Percentiles rank a stretch among this genome's conserved stretches.
Evolutionary conservation across 1,284 basidiomycete genomes (phyloP).

Genomic region (Hypsizygus ulmarius): DNA sequence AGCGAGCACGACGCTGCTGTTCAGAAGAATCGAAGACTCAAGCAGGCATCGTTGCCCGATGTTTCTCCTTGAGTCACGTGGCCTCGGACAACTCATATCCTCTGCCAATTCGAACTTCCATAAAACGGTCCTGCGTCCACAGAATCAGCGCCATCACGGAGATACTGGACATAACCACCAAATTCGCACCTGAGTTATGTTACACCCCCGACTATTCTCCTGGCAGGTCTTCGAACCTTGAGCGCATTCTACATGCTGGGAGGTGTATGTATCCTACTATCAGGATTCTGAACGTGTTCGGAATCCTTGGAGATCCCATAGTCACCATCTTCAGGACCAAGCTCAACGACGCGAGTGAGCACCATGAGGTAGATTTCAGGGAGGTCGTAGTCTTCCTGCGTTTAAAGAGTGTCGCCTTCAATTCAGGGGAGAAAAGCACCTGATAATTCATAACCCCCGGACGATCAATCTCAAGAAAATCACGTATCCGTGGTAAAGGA

Average conservation of each 20-base stretch:
- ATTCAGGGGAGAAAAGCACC: too few relatives aligned
- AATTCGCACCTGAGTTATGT: slow-evolving; percentile 3
- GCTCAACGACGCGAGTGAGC: too few relatives aligned
- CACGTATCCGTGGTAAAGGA: too few relatives aligned
- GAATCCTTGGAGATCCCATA: too few relatives aligned
- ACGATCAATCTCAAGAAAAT: too few relatives aligned
- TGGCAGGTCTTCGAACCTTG: slow-evolving; percentile 1
- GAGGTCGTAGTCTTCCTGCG: too few relatives aligned
- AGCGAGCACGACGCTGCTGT: not conserved
- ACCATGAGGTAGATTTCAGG: too few relatives aligned
- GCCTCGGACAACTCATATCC: not conserved
- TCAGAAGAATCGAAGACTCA: not conserved
- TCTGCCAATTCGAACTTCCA: not conserved
- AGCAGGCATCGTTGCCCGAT: slow-evolving; percentile 4
- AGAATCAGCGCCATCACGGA: slow-evolving; percentile 11
- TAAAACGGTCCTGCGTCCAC: not conserved
- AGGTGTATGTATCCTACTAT: too few relatives aligned
- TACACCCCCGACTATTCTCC: slow-evolving; percentile 18
- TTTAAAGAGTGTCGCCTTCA: too few relatives aligned
- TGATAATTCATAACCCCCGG: too few relatives aligned
- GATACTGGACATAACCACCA: slow-evolving; percentile 5
- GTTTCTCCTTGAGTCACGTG: slow-evolving; percentile 9
- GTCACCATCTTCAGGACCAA: too few relatives aligned
- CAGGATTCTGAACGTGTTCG: not conserved
- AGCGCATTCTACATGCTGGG: not conserved